A percentile compares a stretch with the other conserved stretches of the same genome.
Conservation (phyloP, 2,329 filamentous ascomycete species). For the Botrytis hyacinthi region DNA sequence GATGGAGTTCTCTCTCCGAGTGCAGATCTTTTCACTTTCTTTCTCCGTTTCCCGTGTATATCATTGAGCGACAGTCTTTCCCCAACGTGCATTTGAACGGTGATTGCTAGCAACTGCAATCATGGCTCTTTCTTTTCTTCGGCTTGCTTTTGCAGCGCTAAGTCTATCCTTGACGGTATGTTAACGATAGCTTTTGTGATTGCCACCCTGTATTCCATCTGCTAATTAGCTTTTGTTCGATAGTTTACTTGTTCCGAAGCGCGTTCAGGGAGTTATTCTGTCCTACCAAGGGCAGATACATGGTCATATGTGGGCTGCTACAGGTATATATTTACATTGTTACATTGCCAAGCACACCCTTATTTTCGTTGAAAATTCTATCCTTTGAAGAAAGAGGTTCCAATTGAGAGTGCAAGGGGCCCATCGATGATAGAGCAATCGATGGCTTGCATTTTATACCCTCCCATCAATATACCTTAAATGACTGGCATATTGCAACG, state of each 20-base stretch:
- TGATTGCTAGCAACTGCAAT: background rate
- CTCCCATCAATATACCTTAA: background rate
- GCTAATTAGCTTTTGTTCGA: slow-evolving; percentile 14
- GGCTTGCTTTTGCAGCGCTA: background rate
- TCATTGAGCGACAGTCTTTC: slow-evolving; percentile 11
- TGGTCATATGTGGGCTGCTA: slow-evolving; percentile 23
- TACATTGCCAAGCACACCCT: slow-evolving; percentile 11
- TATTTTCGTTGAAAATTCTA: background rate
- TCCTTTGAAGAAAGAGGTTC: background rate
- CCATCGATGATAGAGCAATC: background rate
- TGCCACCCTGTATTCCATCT: background rate
- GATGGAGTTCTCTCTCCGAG: background rate
- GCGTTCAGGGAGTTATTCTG: background rate
- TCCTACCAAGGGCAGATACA: slow-evolving; percentile 16
- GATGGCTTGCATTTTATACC: background rate
- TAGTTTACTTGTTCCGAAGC: slow-evolving; percentile 20
- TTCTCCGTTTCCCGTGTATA: slow-evolving; percentile 4
- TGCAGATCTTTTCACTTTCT: background rate
- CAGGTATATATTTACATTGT: slow-evolving; percentile 14
- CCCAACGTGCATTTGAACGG: background rate
- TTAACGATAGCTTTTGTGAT: background rate
- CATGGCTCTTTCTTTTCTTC: slow-evolving; percentile 15
- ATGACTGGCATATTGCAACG: background rate
- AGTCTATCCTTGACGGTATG: slow-evolving; percentile 13
- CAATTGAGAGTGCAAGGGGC: background rate